A percentile compares a stretch with the other conserved stretches of the same genome.
Conservation (phyloP, 2,329 filamentous ascomycete genomes). For the Colletotrichum caudatum region DNA sequence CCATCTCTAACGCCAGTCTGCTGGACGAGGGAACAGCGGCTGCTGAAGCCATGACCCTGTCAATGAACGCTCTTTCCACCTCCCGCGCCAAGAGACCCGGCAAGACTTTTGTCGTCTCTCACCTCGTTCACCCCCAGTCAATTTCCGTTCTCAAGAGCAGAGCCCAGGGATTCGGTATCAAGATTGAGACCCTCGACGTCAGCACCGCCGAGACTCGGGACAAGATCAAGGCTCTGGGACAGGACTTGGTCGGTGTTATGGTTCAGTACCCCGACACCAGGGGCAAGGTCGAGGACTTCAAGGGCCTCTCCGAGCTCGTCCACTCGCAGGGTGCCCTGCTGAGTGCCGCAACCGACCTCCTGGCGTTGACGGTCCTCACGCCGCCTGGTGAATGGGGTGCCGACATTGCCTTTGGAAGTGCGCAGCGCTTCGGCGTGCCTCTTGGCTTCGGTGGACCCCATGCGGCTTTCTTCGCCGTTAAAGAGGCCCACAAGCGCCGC, state of each 20-base stretch:
- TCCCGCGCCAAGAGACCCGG: slow-evolving; percentile 78
- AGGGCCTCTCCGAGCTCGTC: slow-evolving; percentile 77
- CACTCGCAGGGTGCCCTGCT: slow-evolving; percentile 84
- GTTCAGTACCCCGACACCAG: slow-evolving; percentile 96
- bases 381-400: slow-evolving; percentile 95
- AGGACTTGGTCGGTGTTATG: slow-evolving; percentile 87
- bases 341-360: slow-evolving; percentile 88
- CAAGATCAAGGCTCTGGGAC: slow-evolving; percentile 78
- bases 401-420: slow-evolving; percentile 93
- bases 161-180: slow-evolving; percentile 91
- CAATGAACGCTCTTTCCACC: slow-evolving; percentile 78
- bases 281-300: slow-evolving; percentile 82
- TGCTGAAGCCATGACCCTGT: slow-evolving; percentile 95
- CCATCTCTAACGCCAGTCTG: slow-evolving; percentile 90
- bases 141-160: slow-evolving; percentile 85
- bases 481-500: slow-evolving; percentile 92
- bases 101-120: slow-evolving; percentile 87
- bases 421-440: slow-evolving; percentile 91
- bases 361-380: slow-evolving; percentile 87
- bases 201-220: slow-evolving; percentile 70
- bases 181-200: slow-evolving; percentile 79
- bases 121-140: slow-evolving; percentile 86
- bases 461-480: slow-evolving; percentile 93
- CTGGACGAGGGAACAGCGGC: slow-evolving; percentile 93
- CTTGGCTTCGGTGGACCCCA: slow-evolving; percentile 95